A percentile compares a stretch with the other conserved stretches of the same genome.
Conservation (phyloP, 345 rosid genomes). For the Orychophragmus violaceus region DNA sequence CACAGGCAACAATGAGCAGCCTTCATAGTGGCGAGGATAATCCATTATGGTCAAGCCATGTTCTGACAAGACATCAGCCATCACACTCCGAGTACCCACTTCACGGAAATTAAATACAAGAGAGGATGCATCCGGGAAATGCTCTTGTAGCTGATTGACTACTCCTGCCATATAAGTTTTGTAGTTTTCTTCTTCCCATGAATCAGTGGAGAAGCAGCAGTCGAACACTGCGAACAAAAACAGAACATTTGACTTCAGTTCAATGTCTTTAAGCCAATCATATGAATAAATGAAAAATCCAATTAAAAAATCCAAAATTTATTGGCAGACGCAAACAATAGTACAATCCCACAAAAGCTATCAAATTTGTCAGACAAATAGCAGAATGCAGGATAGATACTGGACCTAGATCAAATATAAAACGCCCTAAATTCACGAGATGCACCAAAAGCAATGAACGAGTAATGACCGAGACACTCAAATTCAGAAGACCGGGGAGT, state of each 20-base stretch:
- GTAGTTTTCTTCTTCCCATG: constrained; percentile 58
- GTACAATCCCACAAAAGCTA: background rate
- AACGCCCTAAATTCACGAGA: background rate
- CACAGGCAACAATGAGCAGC: constrained; percentile 75
- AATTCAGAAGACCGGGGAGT: background rate
- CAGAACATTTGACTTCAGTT: background rate
- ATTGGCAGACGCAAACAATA: background rate
- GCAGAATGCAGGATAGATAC: background rate
- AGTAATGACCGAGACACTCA: too few relatives aligned
- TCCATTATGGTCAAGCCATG: constrained; percentile 89
- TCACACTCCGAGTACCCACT: constrained; percentile 47
- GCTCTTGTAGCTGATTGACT: constrained; percentile 62
- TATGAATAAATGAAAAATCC: background rate
- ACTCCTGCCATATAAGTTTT: constrained; percentile 57
- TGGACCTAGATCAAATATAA: background rate
- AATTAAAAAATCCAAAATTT: background rate
- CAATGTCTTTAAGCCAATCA: background rate
- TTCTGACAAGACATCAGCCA: constrained; percentile 56
- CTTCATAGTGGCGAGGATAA: constrained; percentile 91
- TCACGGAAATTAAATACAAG: constrained; percentile 92
- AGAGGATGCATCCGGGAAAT: constrained; percentile 69
- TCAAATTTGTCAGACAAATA: background rate
- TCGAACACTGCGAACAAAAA: constrained; percentile 59
- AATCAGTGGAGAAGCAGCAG: constrained; percentile 74
- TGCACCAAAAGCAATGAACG: background rate